Conservation (phyloP, 345 rosid species). For the Eucalyptus decipiens region DNA sequence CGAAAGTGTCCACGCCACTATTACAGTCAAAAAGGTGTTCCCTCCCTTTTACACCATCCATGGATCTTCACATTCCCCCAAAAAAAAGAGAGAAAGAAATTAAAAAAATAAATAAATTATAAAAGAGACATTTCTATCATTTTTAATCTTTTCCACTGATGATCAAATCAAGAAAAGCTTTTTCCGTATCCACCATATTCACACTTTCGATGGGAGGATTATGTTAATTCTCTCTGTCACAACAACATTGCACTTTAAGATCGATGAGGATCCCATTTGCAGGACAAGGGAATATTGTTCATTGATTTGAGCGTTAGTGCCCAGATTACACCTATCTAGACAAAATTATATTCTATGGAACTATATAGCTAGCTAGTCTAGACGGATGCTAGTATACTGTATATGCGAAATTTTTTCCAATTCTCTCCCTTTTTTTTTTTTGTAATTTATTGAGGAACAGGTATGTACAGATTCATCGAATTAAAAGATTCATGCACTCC, state of each 20-base stretch:
- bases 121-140: neutral
- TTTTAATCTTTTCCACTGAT: neutral
- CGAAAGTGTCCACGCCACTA: neutral
- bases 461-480: neutral
- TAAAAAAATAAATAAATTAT: neutral
- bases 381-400: neutral
- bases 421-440: neutral
- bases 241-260: neutral
- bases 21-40: neutral
- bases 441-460: neutral
- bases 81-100: neutral
- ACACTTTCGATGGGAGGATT: neutral
- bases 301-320: neutral
- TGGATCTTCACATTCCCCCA: neutral
- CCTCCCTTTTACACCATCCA: neutral
- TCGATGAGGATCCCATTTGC: neutral
- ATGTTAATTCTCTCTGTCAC: neutral
- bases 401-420: neutral
- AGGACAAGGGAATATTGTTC: neutral
- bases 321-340: neutral
- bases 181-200: neutral
- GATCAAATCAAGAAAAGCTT: neutral
- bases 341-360: neutral
- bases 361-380: neutral
- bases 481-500: neutral